phyloP scores from a whole-genome alignment of 345 rosid species.

The Triadica sebifera region DNA sequence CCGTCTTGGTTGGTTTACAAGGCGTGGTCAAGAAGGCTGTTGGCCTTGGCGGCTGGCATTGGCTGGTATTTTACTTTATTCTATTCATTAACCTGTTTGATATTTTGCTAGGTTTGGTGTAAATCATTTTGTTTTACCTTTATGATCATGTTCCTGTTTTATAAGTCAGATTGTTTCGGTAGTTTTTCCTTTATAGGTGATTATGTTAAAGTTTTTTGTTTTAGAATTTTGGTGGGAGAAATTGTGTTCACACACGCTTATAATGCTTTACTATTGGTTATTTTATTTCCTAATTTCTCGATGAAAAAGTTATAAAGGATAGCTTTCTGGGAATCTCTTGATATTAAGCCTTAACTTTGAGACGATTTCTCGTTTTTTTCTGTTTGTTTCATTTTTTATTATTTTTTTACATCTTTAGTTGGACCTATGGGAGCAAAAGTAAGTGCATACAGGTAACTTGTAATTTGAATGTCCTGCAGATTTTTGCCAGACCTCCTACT shows the following conservation, averaged over 20 bases:
- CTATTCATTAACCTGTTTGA: too few relatives aligned
- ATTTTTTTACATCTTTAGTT: background rate
- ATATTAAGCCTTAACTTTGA: background rate
- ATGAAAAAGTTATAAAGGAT: background rate
- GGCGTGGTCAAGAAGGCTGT: slow-evolving; percentile 80
- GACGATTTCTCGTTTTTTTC: too few relatives aligned
- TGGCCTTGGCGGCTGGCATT: slow-evolving; percentile 81
- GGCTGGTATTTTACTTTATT: slow-evolving; percentile 47
- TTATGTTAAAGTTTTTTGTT: background rate
- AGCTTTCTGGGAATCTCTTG: too few relatives aligned
- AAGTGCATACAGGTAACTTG: too few relatives aligned
- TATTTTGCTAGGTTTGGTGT: too few relatives aligned
- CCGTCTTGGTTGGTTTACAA: slow-evolving; percentile 64
- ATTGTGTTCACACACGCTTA: background rate
- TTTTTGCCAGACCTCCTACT: too few relatives aligned
- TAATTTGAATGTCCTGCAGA: too few relatives aligned
- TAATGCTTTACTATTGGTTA: background rate
- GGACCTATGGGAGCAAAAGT: background rate
- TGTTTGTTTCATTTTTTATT: background rate
- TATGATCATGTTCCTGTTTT: background rate
- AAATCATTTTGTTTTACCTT: background rate
- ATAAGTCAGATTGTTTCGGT: background rate
- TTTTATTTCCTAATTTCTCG: background rate
- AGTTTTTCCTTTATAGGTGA: background rate
- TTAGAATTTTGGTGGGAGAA: background rate